Percentiles rank a stretch among this genome's conserved stretches.
These are phyloP conservation scores for Catunica adiposa DNA, from an alignment of 2,329 filamentous ascomycete genomes.

Conservation along the genomic window DNA sequence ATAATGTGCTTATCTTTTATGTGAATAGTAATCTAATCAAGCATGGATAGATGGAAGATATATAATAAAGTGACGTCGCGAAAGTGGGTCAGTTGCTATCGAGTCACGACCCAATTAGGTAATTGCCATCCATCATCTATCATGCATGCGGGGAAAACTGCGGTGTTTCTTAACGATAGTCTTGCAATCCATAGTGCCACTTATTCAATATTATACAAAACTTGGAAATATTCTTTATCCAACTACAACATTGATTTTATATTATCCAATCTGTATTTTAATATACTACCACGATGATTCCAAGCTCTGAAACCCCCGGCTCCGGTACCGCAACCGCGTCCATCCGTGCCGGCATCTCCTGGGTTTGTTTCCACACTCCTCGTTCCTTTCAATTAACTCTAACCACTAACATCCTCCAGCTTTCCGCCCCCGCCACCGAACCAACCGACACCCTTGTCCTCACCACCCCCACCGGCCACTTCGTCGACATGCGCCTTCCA, in stretches of 20 bases:
- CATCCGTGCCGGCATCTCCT: constrained; percentile 9
- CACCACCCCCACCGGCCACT: constrained; percentile 38
- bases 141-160: too few species aligned
- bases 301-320: constrained; percentile 2
- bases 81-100: too few species aligned
- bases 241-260: background rate
- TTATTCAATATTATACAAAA: background rate
- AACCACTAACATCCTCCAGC: background rate
- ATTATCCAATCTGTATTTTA: too few species aligned
- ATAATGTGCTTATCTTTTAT: too few species aligned
- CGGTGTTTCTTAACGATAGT: too few species aligned
- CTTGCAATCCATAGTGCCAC: too few species aligned
- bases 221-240: background rate
- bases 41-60: too few species aligned
- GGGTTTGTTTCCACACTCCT: constrained; percentile 5
- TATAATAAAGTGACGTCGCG: too few species aligned
- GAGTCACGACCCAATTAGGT: too few species aligned
- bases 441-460: constrained; percentile 37
- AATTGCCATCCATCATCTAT: too few species aligned
- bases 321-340: background rate
- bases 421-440: constrained; percentile 3
- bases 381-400: background rate
- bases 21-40: too few species aligned
- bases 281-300: background rate
- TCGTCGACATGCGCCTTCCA: constrained; percentile 44